phyloP scores from a whole-genome alignment of 805 yeast genomes.

The Torulaspora maleeae region DNA sequence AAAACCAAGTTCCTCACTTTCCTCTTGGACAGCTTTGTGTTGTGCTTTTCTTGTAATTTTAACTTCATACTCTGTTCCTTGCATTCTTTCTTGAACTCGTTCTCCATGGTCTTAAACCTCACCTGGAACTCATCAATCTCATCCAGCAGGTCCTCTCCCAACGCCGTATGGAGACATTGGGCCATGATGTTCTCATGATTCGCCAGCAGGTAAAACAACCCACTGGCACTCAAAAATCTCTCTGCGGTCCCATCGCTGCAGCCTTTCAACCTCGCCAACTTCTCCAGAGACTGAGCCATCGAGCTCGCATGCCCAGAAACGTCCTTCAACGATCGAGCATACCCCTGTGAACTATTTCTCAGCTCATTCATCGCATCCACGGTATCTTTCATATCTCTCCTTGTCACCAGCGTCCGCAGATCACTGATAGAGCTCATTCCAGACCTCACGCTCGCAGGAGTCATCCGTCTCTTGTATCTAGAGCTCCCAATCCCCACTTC shows the following conservation, averaged over 20 bases:
- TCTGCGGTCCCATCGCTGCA: conserved; percentile 51
- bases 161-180: conserved; percentile 47
- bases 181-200: conserved; percentile 73
- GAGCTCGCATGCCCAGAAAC: conserved; percentile 57
- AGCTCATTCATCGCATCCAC: conserved; percentile 45
- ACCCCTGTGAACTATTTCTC: conserved; percentile 47
- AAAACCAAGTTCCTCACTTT: conserved; percentile 61
- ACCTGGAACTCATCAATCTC: conserved; percentile 44
- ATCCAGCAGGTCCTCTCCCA: conserved; percentile 49
- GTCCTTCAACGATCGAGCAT: conserved; percentile 37
- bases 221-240: conserved; percentile 67
- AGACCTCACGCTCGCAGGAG: conserved; percentile 41
- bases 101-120: conserved; percentile 46
- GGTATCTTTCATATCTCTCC: conserved; percentile 52
- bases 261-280: conserved; percentile 57
- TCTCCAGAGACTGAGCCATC: conserved; percentile 67
- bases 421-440: conserved; percentile 52
- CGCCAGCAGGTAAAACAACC: conserved; percentile 68
- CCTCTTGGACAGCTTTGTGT: conserved; percentile 52
- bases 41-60: conserved; percentile 57
- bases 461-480: conserved; percentile 14
- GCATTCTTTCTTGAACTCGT: conserved; percentile 49
- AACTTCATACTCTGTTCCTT: conserved; percentile 49
- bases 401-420: conserved; percentile 55
- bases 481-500: conserved; percentile 4